Evolutionary conservation across 305 asterid genomes (phyloP).

Genomic region (Fraxinus platypoda): DNA sequence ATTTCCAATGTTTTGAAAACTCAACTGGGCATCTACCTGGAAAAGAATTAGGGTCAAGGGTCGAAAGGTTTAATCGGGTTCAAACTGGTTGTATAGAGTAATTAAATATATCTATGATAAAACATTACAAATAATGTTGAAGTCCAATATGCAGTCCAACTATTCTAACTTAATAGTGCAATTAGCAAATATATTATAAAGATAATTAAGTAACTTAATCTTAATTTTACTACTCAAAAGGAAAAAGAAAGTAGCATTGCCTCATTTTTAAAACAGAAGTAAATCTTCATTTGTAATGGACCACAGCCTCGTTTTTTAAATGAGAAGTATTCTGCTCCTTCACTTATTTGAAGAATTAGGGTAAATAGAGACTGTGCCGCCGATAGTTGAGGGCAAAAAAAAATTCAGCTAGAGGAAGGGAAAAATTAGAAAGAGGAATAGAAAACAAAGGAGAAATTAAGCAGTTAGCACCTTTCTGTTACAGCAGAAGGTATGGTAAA

Average conservation of each 20-base stretch:
- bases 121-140: background rate
- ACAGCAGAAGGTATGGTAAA: background rate
- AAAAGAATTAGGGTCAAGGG: background rate
- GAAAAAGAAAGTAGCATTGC: background rate
- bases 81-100: background rate
- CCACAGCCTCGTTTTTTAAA: background rate
- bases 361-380: background rate
- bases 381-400: background rate
- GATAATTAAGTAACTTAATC: background rate
- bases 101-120: background rate
- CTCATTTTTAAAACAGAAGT: background rate
- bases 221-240: background rate
- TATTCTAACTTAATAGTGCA: background rate
- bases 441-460: background rate
- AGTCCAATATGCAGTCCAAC: background rate
- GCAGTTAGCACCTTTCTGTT: background rate
- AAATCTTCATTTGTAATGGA: background rate
- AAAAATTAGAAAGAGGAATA: background rate
- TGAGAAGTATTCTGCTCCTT: background rate
- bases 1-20: background rate
- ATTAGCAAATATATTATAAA: background rate
- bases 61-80: background rate
- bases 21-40: background rate
- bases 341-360: background rate
- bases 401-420: background rate